Percentiles rank a stretch among this genome's conserved stretches.
phyloP scores from a whole-genome alignment of 306 rosid genomes.

The peach (Prunus persica) region DNA sequence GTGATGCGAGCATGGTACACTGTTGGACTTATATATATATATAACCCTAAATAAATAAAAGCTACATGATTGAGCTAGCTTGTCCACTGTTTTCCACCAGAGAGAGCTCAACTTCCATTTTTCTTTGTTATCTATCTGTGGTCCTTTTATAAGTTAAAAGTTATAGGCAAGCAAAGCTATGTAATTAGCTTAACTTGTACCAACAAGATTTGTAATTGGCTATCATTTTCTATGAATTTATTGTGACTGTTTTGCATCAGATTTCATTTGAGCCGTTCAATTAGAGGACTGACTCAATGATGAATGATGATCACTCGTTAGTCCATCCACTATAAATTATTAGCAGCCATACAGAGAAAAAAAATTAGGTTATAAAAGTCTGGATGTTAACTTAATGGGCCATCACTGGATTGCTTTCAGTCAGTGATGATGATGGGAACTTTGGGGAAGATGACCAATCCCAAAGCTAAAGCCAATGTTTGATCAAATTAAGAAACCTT shows the following conservation, averaged over 20 bases:
- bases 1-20: constrained; percentile 59
- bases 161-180: too few relatives aligned
- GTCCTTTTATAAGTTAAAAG: neutral
- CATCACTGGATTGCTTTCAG: constrained; percentile 11
- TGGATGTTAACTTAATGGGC: constrained; percentile 11
- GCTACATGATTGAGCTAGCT: constrained; percentile 35
- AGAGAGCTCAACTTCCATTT: neutral
- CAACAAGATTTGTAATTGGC: neutral
- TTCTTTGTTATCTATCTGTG: neutral
- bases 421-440: neutral
- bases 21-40: neutral
- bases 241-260: neutral
- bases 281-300: constrained; percentile 2
- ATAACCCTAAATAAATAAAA: constrained; percentile 7
- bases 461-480: neutral
- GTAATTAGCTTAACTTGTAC: neutral
- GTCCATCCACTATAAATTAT: neutral
- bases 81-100: constrained; percentile 14
- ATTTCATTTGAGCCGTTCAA: neutral
- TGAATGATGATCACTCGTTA: neutral
- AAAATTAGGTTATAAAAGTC: constrained; percentile 43
- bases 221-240: constrained; percentile 11
- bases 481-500: constrained; percentile 17
- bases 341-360: neutral
- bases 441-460: constrained; percentile 13